Evolutionary conservation across 495 filamentous ascomycete genomes (phyloP), one percentile per base, ranked within the genome.

Genomic region (Choiromyces venosus): DNA sequence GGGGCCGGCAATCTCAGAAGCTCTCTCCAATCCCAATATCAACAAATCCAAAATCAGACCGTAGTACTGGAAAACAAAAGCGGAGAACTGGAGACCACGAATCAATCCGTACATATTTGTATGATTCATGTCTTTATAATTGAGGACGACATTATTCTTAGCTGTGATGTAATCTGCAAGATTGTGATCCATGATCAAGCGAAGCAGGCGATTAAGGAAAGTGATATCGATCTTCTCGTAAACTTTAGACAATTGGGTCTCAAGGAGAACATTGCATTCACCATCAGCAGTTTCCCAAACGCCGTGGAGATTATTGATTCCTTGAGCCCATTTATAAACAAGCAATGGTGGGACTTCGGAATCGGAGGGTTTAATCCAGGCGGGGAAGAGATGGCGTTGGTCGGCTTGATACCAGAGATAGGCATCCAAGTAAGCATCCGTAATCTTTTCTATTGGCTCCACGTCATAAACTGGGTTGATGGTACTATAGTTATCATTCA

Each of bases 61-160:
- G 77, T 98, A 99, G 87, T 93, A 99, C 82, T 99, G 96, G 88
- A 98, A 98, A 39, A 98, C 94, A 75, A 99, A 99, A 16, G 91
- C 96, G 1, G 94, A 97, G 82, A 99, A 99, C 81, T 98, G 96
- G 52, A 98, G 86, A 74, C 96, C 96, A 72, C 96, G 92, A 79
- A 98, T 97, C 89, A 99, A 89, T 68, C 96, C 96, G 80, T 98
- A 99, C 82, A 92, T 96, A 83, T 99, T 99, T 70, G 94, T 96
- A 82, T 99, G 96, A 80, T 97, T 98, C 96, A 99, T 99, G 80
- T 99, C 96, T 85, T 99, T 99, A 84, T 99, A 99, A 76, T 94
- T 97, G 71, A 99, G 87, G 79, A 97, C 94, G 21, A 99, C 96
- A 81, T 99, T 99, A 85, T 99, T 99, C 88, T 99, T 99, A 6